phyloP scores from a whole-genome alignment of 202 grass and related monocot genomes.

The Schoenoplectus tabernaemontani region DNA sequence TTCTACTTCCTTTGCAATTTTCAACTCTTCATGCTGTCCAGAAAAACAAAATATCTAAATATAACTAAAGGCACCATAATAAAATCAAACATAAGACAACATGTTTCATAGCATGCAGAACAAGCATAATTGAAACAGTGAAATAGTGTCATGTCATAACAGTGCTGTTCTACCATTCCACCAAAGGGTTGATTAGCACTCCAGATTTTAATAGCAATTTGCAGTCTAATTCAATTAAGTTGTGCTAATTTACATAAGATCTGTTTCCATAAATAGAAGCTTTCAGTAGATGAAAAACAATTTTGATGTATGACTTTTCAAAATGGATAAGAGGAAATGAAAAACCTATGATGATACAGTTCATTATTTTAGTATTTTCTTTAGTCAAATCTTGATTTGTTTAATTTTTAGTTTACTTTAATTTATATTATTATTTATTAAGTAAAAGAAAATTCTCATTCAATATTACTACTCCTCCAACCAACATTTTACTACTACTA shows the following conservation, averaged over 20 bases:
- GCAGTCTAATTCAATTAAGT: background rate
- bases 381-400: too few species aligned
- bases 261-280: background rate
- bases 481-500: background rate
- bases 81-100: background rate
- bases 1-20: conserved; percentile 87
- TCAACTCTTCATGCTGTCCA: conserved; percentile 73
- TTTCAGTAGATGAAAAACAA: background rate
- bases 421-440: too few species aligned
- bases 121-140: too few species aligned
- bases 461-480: background rate
- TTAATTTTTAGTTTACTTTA: too few species aligned
- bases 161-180: too few species aligned
- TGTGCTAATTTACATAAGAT: background rate
- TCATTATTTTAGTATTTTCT: too few species aligned
- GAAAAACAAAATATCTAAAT: conserved; percentile 9
- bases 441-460: background rate
- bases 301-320: too few species aligned
- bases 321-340: too few species aligned
- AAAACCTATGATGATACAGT: too few species aligned
- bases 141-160: too few species aligned
- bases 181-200: background rate
- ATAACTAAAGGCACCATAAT: conserved; percentile 11
- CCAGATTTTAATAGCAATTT: background rate
- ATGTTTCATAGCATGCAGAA: too few species aligned